These are phyloP conservation scores for Amauroascus niger DNA, from an alignment of 2,329 filamentous ascomycete species.

Conservation along the genomic window DNA sequence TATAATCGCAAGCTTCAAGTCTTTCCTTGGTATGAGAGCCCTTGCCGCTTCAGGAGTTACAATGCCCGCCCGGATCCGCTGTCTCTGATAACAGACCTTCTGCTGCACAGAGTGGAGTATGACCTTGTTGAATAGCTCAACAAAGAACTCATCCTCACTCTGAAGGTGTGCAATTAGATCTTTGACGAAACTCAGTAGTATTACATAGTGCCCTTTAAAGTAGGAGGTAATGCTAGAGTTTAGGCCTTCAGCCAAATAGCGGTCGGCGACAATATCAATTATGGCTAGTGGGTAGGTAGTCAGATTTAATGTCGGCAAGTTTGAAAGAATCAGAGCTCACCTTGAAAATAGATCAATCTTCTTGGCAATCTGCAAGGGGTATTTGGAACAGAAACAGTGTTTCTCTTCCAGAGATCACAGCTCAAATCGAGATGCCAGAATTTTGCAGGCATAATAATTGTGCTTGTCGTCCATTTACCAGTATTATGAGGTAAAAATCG, in stretches of 20 bases:
- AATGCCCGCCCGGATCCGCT: neutral
- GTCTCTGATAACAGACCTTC: neutral
- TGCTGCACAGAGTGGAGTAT: neutral
- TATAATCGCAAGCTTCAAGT: neutral
- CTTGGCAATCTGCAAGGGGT: too few relatives aligned
- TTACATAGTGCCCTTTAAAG: neutral
- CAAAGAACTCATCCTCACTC: neutral
- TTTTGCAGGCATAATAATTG: constrained; percentile 1
- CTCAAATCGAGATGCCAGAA: constrained; percentile 11
- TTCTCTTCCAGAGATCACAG: neutral
- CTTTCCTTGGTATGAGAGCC: neutral
- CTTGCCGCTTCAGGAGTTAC: neutral
- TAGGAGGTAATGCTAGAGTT: neutral
- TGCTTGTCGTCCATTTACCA: neutral
- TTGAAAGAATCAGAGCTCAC: too few relatives aligned
- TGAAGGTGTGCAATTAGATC: neutral
- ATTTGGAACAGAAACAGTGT: neutral
- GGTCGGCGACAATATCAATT: neutral
- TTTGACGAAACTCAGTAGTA: neutral
- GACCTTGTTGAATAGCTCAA: neutral
- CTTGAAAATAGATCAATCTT: too few relatives aligned
- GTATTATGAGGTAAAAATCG: constrained; percentile 5
- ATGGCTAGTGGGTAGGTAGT: neutral
- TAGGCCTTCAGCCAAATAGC: neutral
- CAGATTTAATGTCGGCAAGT: too few relatives aligned